Percentiles rank a stretch among this genome's conserved stretches.
These are phyloP conservation scores for Lachnellula cervina DNA, from an alignment of 2,329 filamentous ascomycete genomes.

Conservation along the genomic window DNA sequence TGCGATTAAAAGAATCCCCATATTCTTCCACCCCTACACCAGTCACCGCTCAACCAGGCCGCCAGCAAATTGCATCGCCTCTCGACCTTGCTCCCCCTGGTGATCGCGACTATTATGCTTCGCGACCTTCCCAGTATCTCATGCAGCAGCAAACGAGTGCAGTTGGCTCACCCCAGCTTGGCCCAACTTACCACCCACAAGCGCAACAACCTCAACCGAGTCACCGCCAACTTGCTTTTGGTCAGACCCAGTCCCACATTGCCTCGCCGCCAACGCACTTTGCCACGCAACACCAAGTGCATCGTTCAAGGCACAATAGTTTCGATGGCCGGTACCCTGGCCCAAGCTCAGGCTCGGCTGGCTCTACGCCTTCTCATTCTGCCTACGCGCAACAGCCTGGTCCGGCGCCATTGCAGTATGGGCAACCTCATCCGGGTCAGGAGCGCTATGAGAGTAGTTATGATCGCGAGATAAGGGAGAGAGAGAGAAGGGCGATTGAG, in stretches of 20 bases:
- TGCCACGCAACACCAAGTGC: conserved; percentile 21
- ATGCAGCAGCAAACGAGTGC: conserved; percentile 26
- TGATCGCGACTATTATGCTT: conserved; percentile 32
- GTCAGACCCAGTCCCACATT: conserved; percentile 21
- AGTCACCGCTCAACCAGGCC: conserved; percentile 10
- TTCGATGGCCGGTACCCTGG: conserved; percentile 26
- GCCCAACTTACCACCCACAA: conserved; percentile 24
- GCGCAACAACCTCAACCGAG: conserved; percentile 17
- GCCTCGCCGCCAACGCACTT: conserved; percentile 26
- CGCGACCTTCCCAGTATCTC: conserved; percentile 23
- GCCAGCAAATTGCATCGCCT: conserved; percentile 27
- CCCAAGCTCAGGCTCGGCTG: conserved; percentile 17
- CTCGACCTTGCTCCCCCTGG: conserved; percentile 21
- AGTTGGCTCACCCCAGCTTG: conserved; percentile 24
- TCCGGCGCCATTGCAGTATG: conserved; percentile 18
- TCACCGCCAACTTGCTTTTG: conserved; percentile 28
- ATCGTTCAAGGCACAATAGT: conserved; percentile 28
- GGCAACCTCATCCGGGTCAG: conserved; percentile 11
- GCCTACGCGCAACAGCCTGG: conserved; percentile 19
- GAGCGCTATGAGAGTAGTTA: conserved; percentile 16
- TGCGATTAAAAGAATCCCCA: conserved; percentile 30
- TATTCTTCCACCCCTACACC: conserved; percentile 30
- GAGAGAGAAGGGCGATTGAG: conserved; percentile 6
- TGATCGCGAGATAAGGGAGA: conserved; percentile 8
- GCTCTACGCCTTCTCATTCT: conserved; percentile 21